Percentiles rank a stretch among this genome's conserved stretches.
phyloP scores from a whole-genome alignment of 495 filamentous ascomycete genomes.

The Hypoxylon subgilvum region DNA sequence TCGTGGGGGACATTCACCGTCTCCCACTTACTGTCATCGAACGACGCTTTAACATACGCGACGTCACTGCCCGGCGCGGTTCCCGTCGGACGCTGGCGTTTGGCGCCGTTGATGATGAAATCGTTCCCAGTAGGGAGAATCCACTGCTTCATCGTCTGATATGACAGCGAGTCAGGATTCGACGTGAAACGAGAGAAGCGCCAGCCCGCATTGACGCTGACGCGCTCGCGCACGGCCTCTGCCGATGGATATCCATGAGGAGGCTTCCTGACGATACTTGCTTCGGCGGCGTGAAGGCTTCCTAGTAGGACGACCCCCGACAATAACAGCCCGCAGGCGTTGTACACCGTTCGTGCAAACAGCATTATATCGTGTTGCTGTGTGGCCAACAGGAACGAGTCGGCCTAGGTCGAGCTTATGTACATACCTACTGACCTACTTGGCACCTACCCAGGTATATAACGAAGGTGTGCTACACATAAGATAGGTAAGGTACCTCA shows the following conservation, averaged over 20 bases:
- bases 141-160: slow-evolving; percentile 46
- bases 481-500: not conserved
- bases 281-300: slow-evolving; percentile 4
- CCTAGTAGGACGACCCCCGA: slow-evolving; percentile 21
- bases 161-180: slow-evolving; percentile 47
- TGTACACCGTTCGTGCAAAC: slow-evolving; percentile 16
- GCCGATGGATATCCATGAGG: slow-evolving; percentile 8
- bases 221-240: slow-evolving; percentile 31
- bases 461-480: not conserved
- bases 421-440: not conserved
- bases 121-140: slow-evolving; percentile 50
- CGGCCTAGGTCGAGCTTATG: not conserved
- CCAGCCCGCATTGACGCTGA: slow-evolving; percentile 46
- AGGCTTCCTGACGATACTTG: slow-evolving; percentile 10
- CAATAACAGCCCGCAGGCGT: slow-evolving; percentile 19
- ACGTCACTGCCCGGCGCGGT: slow-evolving; percentile 39
- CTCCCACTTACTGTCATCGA: slow-evolving; percentile 50
- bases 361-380: slow-evolving; percentile 12
- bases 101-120: slow-evolving; percentile 43
- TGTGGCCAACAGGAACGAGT: not conserved
- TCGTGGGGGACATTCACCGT: slow-evolving; percentile 51
- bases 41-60: slow-evolving; percentile 42
- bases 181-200: slow-evolving; percentile 46
- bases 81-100: slow-evolving; percentile 41
- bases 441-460: slow-evolving; percentile 15